Conservation (phyloP, 768 basidiomycete genomes). For the Erythrobasidium yunnanense region DNA sequence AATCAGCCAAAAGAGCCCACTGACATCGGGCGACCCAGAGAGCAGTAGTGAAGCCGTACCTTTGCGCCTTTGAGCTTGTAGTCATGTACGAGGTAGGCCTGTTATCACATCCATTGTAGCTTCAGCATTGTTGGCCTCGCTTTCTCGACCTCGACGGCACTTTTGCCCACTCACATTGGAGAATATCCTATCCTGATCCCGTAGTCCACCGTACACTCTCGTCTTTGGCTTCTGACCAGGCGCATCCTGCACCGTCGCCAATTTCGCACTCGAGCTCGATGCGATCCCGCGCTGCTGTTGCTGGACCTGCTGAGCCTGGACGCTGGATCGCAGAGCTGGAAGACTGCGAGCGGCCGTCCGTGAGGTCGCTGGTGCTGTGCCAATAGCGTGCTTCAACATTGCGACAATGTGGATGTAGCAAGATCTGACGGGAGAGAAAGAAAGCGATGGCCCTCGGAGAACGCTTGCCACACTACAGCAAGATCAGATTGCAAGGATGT, state of each 20-base stretch:
- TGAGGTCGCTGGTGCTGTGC: not conserved
- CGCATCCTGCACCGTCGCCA: conserved; percentile 22
- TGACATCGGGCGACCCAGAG: not conserved
- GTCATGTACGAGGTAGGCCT: conserved; percentile 69
- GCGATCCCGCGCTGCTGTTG: not conserved
- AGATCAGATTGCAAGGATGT: too few relatives aligned
- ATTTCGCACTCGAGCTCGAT: conserved; percentile 2
- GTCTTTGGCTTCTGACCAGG: conserved; percentile 8
- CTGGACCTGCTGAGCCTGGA: not conserved
- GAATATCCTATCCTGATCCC: conserved; percentile 41
- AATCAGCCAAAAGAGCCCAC: too few relatives aligned
- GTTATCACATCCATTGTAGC: not conserved
- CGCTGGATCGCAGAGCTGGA: not conserved
- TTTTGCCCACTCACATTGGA: conserved; percentile 6
- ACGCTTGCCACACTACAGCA: too few relatives aligned
- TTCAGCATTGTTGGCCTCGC: too few relatives aligned
- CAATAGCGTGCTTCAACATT: too few relatives aligned
- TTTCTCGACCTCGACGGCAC: not conserved
- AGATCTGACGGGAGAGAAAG: too few relatives aligned
- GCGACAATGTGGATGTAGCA: too few relatives aligned
- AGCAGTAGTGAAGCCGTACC: conserved; percentile 47
- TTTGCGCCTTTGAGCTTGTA: conserved; percentile 83
- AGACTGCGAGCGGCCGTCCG: conserved; percentile 6
- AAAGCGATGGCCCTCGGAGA: too few relatives aligned
- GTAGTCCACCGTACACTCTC: conserved; percentile 7